Evolutionary conservation across 129 eudicot species (phyloP).

Genomic region (Chrysanthemum seticuspe): DNA sequence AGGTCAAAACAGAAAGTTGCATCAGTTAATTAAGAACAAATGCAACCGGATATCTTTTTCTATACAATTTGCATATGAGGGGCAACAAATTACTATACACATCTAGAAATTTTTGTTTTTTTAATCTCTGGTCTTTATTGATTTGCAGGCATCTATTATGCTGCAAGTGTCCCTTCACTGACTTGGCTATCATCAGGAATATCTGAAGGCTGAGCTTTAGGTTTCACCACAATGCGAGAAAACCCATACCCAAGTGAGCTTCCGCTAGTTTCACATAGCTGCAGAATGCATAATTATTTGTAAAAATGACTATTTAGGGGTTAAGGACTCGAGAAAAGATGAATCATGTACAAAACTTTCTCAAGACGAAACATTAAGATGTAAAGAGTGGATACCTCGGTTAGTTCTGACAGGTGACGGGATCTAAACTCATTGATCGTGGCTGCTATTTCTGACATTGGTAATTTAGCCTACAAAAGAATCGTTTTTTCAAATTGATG

Average conservation of each 20-base stretch:
- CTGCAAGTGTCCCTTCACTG: slow-evolving; percentile 71
- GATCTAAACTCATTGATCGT: slow-evolving; percentile 94
- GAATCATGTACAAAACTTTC: neutral
- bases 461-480: slow-evolving; percentile 71
- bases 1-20: slow-evolving; percentile 20
- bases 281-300: slow-evolving; percentile 25
- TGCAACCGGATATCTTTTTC: slow-evolving; percentile 28
- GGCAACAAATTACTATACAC: slow-evolving; percentile 13
- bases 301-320: neutral
- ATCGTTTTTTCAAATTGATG: neutral
- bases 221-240: slow-evolving; percentile 54
- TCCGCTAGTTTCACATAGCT: slow-evolving; percentile 91
- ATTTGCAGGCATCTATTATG: slow-evolving; percentile 33
- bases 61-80: slow-evolving; percentile 26
- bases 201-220: slow-evolving; percentile 59
- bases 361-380: neutral
- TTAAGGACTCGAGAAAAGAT: neutral
- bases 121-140: neutral
- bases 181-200: slow-evolving; percentile 62
- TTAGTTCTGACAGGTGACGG: slow-evolving; percentile 94
- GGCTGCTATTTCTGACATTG: slow-evolving; percentile 91
- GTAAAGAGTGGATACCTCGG: slow-evolving; percentile 58
- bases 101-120: slow-evolving; percentile 5
- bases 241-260: slow-evolving; percentile 94
- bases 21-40: slow-evolving; percentile 3